phyloP scores from a whole-genome alignment of 768 basidiomycete genomes.

The Mrakia frigida region DNA sequence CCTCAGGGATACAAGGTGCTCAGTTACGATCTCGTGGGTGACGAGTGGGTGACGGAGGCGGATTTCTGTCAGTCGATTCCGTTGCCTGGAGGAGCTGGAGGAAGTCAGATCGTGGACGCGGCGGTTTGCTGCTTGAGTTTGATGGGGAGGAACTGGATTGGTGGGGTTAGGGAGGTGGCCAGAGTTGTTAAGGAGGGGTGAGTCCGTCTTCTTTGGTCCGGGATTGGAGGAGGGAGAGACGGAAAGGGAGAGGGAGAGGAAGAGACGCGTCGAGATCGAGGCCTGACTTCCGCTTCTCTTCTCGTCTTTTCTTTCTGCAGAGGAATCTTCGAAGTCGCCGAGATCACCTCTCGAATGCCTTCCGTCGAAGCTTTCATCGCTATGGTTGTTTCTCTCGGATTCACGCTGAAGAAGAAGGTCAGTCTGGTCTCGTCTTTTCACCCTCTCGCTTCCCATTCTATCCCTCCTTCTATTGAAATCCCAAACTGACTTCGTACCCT shows the following conservation, averaged over 20 bases:
- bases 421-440: not conserved
- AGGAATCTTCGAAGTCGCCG: constrained; percentile 69
- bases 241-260: too few species aligned
- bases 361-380: constrained; percentile 62
- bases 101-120: constrained; percentile 77
- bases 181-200: constrained; percentile 77
- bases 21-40: constrained; percentile 44
- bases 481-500: not conserved
- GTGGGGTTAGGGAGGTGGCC: constrained; percentile 81
- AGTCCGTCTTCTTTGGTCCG: constrained; percentile 39
- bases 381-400: constrained; percentile 64
- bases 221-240: not conserved
- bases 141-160: constrained; percentile 97
- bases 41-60: constrained; percentile 72
- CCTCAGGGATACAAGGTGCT: constrained; percentile 54
- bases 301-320: not conserved
- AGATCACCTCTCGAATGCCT: constrained; percentile 78
- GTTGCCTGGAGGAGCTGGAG: constrained; percentile 59
- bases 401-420: constrained; percentile 66
- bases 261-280: not conserved
- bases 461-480: not conserved
- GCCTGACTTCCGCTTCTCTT: not conserved
- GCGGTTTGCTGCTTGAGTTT: constrained; percentile 90
- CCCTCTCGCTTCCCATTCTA: not conserved
- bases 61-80: constrained; percentile 78